Conservation (phyloP, 306 rosid species). For the Heteromeles arbutifolia region DNA sequence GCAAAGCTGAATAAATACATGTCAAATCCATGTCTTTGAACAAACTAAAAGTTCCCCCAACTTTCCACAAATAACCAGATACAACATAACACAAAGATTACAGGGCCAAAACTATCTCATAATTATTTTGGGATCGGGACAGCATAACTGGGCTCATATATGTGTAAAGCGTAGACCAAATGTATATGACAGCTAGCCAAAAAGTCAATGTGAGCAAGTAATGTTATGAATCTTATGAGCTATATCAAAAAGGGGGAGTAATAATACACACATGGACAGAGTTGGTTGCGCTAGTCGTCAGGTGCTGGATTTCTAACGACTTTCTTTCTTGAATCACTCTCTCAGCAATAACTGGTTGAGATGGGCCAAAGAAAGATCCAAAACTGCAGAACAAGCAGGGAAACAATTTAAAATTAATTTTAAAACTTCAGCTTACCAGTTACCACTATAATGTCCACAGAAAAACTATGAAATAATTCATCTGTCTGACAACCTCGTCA, state of each 20-base stretch:
- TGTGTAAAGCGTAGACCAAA: neutral
- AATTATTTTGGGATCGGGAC: neutral
- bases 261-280: conserved; percentile 42
- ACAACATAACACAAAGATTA: neutral
- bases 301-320: conserved; percentile 68
- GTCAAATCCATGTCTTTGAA: neutral
- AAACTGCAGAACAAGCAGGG: conserved; percentile 46
- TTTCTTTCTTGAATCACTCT: conserved; percentile 96
- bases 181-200: neutral
- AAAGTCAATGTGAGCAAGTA: neutral
- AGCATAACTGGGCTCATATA: neutral
- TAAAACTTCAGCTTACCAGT: neutral
- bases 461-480: neutral
- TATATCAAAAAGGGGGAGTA: conserved; percentile 5
- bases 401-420: neutral
- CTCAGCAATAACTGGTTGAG: conserved; percentile 73
- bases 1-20: neutral
- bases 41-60: neutral
- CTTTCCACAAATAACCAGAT: neutral
- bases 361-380: conserved; percentile 90
- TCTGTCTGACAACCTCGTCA: neutral
- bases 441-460: neutral
- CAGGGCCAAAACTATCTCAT: neutral
- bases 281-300: conserved; percentile 45
- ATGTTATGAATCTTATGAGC: neutral